Evolutionary conservation across 2,329 filamentous ascomycete genomes (phyloP).

Genomic region (Fusarium dlaminii): DNA sequence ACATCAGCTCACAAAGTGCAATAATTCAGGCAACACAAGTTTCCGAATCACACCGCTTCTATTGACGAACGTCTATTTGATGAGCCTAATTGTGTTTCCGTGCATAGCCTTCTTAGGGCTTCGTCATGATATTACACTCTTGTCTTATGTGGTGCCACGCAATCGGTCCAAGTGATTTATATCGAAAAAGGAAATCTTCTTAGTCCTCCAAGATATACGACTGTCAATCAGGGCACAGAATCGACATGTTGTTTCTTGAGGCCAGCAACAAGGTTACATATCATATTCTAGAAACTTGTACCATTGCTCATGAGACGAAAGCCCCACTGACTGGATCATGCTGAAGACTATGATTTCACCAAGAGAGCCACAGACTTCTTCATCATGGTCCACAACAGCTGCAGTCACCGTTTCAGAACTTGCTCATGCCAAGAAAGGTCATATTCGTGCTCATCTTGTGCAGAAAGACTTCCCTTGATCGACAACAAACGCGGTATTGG

Average conservation of each 20-base stretch:
- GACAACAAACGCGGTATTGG: conserved; percentile 5
- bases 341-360: neutral
- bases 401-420: conserved; percentile 1
- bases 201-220: neutral
- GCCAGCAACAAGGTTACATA: neutral
- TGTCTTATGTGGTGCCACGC: conserved; percentile 33
- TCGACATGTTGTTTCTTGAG: neutral
- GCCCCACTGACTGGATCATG: neutral
- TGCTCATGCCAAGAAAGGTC: conserved; percentile 1
- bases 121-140: conserved; percentile 1
- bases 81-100: conserved; percentile 4
- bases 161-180: conserved; percentile 8
- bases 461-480: conserved; percentile 2
- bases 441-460: conserved; percentile 15
- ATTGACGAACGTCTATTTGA: neutral
- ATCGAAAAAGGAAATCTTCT: neutral
- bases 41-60: conserved; percentile 27
- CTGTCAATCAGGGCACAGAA: neutral
- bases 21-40: conserved; percentile 4
- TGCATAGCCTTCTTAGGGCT: neutral
- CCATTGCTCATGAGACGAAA: neutral
- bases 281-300: neutral
- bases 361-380: neutral
- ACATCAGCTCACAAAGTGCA: conserved; percentile 22
- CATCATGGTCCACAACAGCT: conserved; percentile 9